These are phyloP conservation scores for Ogataea parapolymorpha DNA, from an alignment of 805 yeast genomes.

Conservation along the genomic window DNA sequence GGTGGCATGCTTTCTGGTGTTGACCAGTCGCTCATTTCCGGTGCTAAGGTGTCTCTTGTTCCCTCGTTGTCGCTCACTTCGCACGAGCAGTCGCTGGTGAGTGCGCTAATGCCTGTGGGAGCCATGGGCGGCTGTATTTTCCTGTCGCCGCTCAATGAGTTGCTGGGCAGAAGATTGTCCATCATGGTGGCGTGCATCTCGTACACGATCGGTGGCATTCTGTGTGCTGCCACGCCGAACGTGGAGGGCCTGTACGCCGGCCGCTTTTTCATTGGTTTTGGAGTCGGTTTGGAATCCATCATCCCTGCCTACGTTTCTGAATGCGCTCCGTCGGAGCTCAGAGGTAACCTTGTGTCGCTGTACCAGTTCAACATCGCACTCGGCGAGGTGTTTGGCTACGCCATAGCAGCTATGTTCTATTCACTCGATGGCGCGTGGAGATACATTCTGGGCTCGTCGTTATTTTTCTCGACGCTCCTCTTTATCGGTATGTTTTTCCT, in stretches of 20 bases:
- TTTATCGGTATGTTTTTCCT: conserved; percentile 49
- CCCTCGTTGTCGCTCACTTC: conserved; percentile 38
- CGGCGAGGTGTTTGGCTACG: conserved; percentile 65
- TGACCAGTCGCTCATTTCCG: conserved; percentile 65
- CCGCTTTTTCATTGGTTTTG: conserved; percentile 58
- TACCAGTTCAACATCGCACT: conserved; percentile 64
- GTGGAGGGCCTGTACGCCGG: conserved; percentile 55
- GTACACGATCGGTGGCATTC: conserved; percentile 58
- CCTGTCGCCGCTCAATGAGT: conserved; percentile 56
- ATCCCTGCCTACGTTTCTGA: conserved; percentile 63
- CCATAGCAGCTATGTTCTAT: conserved; percentile 59
- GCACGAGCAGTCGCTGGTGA: conserved; percentile 49
- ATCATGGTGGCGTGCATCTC: conserved; percentile 55
- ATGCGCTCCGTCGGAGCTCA: conserved; percentile 52
- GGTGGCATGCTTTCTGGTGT: conserved; percentile 66
- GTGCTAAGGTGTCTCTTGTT: conserved; percentile 54
- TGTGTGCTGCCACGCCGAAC: conserved; percentile 50
- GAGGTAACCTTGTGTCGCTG: conserved; percentile 60
- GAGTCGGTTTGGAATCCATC: conserved; percentile 66
- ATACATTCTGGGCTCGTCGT: conserved; percentile 60
- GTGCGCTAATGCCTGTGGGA: conserved; percentile 66
- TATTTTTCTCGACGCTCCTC: conserved; percentile 53
- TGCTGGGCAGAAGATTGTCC: conserved; percentile 52
- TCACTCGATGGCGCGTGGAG: conserved; percentile 60
- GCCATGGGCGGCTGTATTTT: conserved; percentile 61